A percentile compares a stretch with the other conserved stretches of the same genome.
Conservation (phyloP, 2,329 filamentous ascomycete species). For the Stemphylium vesicarium region DNA sequence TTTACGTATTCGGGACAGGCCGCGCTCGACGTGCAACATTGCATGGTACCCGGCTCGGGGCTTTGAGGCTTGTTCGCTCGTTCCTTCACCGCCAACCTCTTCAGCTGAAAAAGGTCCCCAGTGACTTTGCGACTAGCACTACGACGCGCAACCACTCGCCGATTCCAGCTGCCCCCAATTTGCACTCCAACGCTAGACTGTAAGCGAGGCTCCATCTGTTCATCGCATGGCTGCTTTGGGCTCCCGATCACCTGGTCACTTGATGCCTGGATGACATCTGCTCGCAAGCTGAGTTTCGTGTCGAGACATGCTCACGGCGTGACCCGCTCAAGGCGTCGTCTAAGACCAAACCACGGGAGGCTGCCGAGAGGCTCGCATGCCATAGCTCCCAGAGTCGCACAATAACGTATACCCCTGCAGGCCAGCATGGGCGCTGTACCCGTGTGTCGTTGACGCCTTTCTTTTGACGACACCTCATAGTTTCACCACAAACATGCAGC, state of each 20-base stretch:
- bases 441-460: not conserved
- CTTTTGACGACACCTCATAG: constrained; percentile 4
- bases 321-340: too few species aligned
- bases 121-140: not conserved
- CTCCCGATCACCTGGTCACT: constrained; percentile 8
- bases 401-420: not conserved
- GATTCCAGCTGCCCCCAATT: not conserved
- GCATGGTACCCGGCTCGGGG: too few species aligned
- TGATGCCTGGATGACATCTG: not conserved
- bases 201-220: not conserved
- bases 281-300: not conserved
- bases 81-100: constrained; percentile 1
- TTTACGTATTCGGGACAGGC: constrained; percentile 11
- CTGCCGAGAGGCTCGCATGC: too few species aligned
- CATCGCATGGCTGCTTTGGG: constrained; percentile 4
- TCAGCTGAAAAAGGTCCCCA: not conserved
- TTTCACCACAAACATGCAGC: constrained; percentile 3
- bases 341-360: too few species aligned
- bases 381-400: not conserved
- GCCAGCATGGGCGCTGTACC: not conserved
- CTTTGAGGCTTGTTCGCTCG: not conserved
- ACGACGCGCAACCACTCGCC: not conserved
- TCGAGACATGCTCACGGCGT: not conserved
- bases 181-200: not conserved
- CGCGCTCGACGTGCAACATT: not conserved